Conservation (phyloP, 306 rosid species). For the Vicia sativa region DNA sequence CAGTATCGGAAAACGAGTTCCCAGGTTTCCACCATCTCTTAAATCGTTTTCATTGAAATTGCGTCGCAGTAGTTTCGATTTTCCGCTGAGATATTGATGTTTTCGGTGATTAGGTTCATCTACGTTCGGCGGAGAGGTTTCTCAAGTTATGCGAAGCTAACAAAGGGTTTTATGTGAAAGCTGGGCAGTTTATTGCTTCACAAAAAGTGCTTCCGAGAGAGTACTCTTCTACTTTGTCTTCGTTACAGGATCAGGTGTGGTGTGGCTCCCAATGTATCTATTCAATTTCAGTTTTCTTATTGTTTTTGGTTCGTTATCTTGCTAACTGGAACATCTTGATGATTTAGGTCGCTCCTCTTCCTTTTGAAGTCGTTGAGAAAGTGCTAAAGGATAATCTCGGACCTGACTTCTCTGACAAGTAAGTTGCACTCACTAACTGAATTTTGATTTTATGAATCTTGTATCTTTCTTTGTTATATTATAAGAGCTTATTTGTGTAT, state of each 20-base stretch:
- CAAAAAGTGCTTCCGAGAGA: conserved; percentile 72
- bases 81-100: conserved; percentile 27
- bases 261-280: conserved; percentile 24
- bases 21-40: conserved; percentile 50
- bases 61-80: conserved; percentile 1
- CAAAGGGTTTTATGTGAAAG: conserved; percentile 91
- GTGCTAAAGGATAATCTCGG: conserved; percentile 64
- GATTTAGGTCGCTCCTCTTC: conserved; percentile 78
- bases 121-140: conserved; percentile 73
- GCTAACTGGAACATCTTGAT: conserved; percentile 40
- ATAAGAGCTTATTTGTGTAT: neutral
- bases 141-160: conserved; percentile 75
- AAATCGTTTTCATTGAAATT: neutral
- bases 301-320: conserved; percentile 31
- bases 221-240: conserved; percentile 69
- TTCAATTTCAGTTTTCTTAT: neutral
- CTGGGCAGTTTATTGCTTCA: conserved; percentile 84
- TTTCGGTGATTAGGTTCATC: conserved; percentile 63
- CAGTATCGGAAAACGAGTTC: conserved; percentile 59
- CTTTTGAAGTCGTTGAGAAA: conserved; percentile 58
- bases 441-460: conserved; percentile 20
- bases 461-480: neutral
- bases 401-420: conserved; percentile 66
- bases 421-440: conserved; percentile 45
- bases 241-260: conserved; percentile 78